Conservation (phyloP, 2,329 filamentous ascomycete genomes). For the Aureobasidium musti region DNA sequence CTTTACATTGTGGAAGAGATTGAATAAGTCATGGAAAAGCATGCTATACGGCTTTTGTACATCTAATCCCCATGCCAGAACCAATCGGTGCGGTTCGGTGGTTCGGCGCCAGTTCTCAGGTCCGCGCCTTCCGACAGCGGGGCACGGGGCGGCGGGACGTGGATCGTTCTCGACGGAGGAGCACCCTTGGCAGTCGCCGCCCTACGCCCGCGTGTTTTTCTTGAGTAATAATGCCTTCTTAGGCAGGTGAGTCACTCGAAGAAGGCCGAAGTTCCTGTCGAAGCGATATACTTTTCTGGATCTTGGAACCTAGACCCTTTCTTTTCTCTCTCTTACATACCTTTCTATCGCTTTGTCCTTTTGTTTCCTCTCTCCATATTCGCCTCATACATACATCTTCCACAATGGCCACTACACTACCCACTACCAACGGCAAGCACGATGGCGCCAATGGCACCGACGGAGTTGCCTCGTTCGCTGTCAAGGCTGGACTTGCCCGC, state of each 20-base stretch:
- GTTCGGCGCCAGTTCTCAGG: slow-evolving; percentile 3
- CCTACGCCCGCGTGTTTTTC: slow-evolving; percentile 23
- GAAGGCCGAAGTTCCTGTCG: slow-evolving; percentile 11
- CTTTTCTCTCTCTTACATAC: neutral
- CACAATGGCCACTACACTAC: slow-evolving; percentile 52
- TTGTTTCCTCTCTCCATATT: neutral
- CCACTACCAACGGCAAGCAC: slow-evolving; percentile 49
- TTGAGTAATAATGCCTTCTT: slow-evolving; percentile 19
- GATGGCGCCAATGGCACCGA: slow-evolving; percentile 37
- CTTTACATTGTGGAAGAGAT: no score
- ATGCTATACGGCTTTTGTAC: neutral
- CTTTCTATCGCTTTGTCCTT: neutral
- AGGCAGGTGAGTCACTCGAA: slow-evolving; percentile 27
- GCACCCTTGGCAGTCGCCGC: slow-evolving; percentile 17
- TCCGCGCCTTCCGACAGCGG: slow-evolving; percentile 23
- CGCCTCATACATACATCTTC: neutral
- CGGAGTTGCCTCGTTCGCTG: slow-evolving; percentile 65
- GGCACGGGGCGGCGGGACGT: neutral
- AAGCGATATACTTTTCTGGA: slow-evolving; percentile 19
- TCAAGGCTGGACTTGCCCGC: slow-evolving; percentile 93
- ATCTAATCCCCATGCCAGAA: neutral
- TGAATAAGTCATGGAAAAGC: no score
- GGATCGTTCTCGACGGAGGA: slow-evolving; percentile 6
- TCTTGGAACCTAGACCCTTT: slow-evolving; percentile 18
- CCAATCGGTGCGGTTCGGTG: slow-evolving; percentile 22